phyloP scores from a whole-genome alignment of 163 green algal species.

The Botryococcus braunii region DNA sequence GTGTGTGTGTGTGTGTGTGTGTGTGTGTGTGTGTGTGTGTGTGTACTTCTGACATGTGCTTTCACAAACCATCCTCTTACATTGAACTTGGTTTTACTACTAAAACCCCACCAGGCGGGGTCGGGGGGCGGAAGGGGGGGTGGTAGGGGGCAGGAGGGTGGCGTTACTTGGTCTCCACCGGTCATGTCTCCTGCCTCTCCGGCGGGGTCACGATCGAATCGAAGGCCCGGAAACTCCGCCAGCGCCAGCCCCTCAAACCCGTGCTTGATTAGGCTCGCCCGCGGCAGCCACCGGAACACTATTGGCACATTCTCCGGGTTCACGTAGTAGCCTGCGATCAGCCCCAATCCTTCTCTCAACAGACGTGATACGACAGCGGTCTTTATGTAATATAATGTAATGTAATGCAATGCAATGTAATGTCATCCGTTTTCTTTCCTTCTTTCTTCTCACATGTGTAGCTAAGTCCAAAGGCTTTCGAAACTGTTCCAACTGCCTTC shows the following conservation, averaged over 20 bases:
- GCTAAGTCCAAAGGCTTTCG: too few species aligned
- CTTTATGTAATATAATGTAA: too few species aligned
- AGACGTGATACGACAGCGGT: too few species aligned
- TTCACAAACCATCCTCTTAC: neutral
- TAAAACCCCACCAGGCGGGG: neutral
- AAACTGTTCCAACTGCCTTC: too few species aligned
- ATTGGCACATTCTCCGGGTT: conserved; percentile 50
- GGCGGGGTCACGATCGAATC: conserved; percentile 32
- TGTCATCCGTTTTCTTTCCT: too few species aligned
- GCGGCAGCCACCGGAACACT: conserved; percentile 67
- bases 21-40: neutral
- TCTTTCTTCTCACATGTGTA: too few species aligned
- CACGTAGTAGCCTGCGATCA: conserved; percentile 68
- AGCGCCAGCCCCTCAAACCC: conserved; percentile 71
- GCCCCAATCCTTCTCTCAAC: too few species aligned
- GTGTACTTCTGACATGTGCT: neutral
- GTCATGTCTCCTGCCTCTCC: conserved; percentile 13
- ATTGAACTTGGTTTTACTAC: neutral
- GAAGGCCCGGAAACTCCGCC: conserved; percentile 82
- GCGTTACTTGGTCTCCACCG: conserved; percentile 28
- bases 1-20: too few species aligned
- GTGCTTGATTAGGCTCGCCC: conserved; percentile 78
- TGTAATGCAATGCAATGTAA: too few species aligned
- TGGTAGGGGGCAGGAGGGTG: neutral
- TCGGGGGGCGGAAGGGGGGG: too few species aligned